Base-by-base conservation (phyloP, 2,329 filamentous ascomycete species). In the Graphiopsis chlorocephala region DNA sequence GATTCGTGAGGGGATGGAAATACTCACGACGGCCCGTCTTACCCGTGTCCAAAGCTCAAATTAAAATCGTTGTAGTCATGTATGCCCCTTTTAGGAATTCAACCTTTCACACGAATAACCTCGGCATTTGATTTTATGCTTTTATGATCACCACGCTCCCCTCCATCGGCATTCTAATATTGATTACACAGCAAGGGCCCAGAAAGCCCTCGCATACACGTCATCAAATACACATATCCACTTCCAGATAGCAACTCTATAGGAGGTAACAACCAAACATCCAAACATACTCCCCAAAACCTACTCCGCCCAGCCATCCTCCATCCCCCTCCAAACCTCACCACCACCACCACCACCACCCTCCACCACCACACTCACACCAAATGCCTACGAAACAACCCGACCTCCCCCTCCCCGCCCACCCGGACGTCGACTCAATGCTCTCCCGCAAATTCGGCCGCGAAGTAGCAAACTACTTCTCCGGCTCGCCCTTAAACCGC, bases 401-500 rank as follows among this genome's bases (percentile, higher is more conserved):
- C 55, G 78, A 79, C 63, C 80, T 88, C 61, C 86, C 86, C 29
- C 80, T 82, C 69, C 86, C 86, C 60, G 84, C 84, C 42, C 85
- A 88, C 75, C 77, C 82, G 64, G 80, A 84, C 68, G 78, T 85
- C 70, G 86, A 88, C 74, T 87, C 86, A 42, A 92, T 92, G 87
- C 82, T 95, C 72, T 86, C 88, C 71, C 83, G 86, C 65, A 91
- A 89, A 74, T 94, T 93, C 78, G 91, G 91, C 77, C 88, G 86
- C 70, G 91, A 94, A 78, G 83, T 91, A 67, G 85, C 89, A 74
- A 95, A 94, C 79, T 95, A 95, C 85, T 95, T 93, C 78, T 87
- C 90, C 58, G 83, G 91, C 70, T 89, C 86, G 63, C 90, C 88
- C 7, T 78, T 94, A 64, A 94, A 95, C 80, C 88, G 91, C 53